Percentiles rank a stretch among this genome's conserved stretches.
These are phyloP conservation scores for Pseudogymnoascus destructans DNA, from an alignment of 2,329 filamentous ascomycete species.

Conservation along the genomic window DNA sequence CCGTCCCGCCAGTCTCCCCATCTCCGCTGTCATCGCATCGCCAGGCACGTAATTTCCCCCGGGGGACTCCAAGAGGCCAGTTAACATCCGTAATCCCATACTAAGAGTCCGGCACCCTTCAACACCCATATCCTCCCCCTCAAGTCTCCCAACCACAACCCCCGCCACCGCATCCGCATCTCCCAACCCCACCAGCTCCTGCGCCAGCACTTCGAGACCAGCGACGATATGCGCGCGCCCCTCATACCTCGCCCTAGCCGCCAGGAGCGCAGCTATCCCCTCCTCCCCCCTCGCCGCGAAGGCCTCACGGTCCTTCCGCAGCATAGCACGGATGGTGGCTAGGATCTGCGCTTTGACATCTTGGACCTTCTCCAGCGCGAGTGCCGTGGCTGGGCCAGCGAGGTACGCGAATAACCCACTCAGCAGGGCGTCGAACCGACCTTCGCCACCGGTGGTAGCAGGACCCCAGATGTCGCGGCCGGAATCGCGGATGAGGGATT, in stretches of 20 bases:
- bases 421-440: constrained; percentile 54
- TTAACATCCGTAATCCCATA: constrained; percentile 52
- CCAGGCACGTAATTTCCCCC: constrained; percentile 34
- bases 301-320: constrained; percentile 51
- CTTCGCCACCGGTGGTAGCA: constrained; percentile 47
- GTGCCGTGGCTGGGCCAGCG: constrained; percentile 42
- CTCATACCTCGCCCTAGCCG: constrained; percentile 53
- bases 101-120: constrained; percentile 41
- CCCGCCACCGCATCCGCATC: constrained; percentile 47
- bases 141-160: constrained; percentile 39
- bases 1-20: constrained; percentile 38
- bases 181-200: constrained; percentile 56
- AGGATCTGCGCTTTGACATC: constrained; percentile 65
- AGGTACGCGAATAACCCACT: constrained; percentile 59
- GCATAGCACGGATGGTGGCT: constrained; percentile 58
- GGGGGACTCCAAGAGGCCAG: constrained; percentile 36
- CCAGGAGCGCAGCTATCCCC: constrained; percentile 53
- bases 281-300: constrained; percentile 56
- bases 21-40: constrained; percentile 37
- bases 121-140: constrained; percentile 29
- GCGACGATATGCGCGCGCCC: constrained; percentile 58
- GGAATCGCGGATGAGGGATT: constrained; percentile 58
- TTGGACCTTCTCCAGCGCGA: constrained; percentile 50
- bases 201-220: constrained; percentile 59
- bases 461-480: constrained; percentile 22